Evolutionary conservation across 2,329 filamentous ascomycete species (phyloP).

Genomic region (Dactylellina cionopaga): DNA sequence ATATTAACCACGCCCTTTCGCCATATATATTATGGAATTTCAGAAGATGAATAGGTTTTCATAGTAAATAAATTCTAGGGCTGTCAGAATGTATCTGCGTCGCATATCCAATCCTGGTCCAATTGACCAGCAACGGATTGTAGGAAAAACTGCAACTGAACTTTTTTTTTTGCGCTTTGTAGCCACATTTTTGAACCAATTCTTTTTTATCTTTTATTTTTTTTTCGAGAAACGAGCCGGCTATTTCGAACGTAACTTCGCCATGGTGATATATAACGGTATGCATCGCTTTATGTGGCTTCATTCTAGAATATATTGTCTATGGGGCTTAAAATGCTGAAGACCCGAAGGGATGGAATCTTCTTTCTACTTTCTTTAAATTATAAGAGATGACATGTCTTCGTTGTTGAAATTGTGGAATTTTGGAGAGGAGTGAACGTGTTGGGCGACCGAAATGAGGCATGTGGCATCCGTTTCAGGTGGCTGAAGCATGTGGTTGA

Average conservation of each 20-base stretch:
- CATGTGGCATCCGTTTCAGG: constrained; percentile 18
- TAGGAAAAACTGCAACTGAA: too few species aligned
- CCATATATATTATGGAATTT: constrained; percentile 39
- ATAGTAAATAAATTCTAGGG: constrained; percentile 15
- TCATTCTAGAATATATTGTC: constrained; percentile 40
- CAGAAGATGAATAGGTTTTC: neutral
- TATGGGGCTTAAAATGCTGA: constrained; percentile 33
- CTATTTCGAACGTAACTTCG: constrained; percentile 2
- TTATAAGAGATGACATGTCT: too few species aligned
- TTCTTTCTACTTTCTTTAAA: neutral
- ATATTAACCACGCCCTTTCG: too few species aligned
- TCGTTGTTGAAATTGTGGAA: constrained; percentile 53
- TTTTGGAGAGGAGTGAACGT: constrained; percentile 1
- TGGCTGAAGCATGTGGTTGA: constrained; percentile 32
- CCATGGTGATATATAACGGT: constrained; percentile 24
- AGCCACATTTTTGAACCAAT: too few species aligned
- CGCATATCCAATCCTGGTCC: neutral
- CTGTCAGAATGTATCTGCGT: neutral
- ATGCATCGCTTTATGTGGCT: constrained; percentile 28
- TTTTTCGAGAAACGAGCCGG: neutral
- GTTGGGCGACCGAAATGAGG: constrained; percentile 6
- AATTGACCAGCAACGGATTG: neutral
- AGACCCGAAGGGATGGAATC: constrained; percentile 39
- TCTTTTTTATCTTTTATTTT: too few species aligned
- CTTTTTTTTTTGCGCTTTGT: too few species aligned